phyloP scores from a whole-genome alignment of 1,284 basidiomycete genomes.

The Ustilago lituana region DNA sequence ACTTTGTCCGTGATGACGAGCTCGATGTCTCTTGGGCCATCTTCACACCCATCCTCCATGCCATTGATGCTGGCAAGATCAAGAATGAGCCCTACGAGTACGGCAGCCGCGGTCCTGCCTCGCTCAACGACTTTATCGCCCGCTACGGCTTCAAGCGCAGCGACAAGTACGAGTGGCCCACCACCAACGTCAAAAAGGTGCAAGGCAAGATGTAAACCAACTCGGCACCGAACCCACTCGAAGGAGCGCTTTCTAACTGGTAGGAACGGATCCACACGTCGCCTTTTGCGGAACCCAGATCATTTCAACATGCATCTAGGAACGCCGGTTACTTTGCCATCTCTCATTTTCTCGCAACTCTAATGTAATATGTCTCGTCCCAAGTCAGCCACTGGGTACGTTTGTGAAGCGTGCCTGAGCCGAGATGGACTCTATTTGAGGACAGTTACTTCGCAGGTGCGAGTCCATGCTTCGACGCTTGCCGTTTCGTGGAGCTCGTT shows the following conservation, averaged over 20 bases:
- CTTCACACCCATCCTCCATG: conserved; percentile 66
- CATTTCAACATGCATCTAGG: too few species aligned
- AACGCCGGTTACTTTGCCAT: too few species aligned
- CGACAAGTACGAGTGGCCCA: conserved; percentile 61
- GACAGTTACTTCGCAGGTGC: too few species aligned
- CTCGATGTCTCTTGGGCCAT: conserved; percentile 66
- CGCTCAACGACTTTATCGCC: conserved; percentile 60
- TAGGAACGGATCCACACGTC: too few species aligned
- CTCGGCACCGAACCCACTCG: too few species aligned
- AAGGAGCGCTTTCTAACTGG: too few species aligned
- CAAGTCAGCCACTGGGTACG: not conserved
- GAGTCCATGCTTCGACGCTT: too few species aligned
- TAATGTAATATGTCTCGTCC: conserved; percentile 1
- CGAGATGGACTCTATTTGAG: too few species aligned
- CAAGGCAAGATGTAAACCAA: conserved; percentile 52
- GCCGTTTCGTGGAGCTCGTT: too few species aligned
- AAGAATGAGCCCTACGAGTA: conserved; percentile 62
- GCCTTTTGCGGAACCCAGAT: too few species aligned
- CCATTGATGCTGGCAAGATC: conserved; percentile 64
- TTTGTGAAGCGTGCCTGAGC: too few species aligned
- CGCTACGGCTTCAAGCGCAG: conserved; percentile 59
- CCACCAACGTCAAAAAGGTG: conserved; percentile 58
- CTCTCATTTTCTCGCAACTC: not conserved
- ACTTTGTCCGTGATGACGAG: conserved; percentile 68
- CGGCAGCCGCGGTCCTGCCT: conserved; percentile 60